A percentile compares a stretch with the other conserved stretches of the same genome.
phyloP scores from a whole-genome alignment of 129 eudicot genomes.

The Ambrosia trifida region DNA sequence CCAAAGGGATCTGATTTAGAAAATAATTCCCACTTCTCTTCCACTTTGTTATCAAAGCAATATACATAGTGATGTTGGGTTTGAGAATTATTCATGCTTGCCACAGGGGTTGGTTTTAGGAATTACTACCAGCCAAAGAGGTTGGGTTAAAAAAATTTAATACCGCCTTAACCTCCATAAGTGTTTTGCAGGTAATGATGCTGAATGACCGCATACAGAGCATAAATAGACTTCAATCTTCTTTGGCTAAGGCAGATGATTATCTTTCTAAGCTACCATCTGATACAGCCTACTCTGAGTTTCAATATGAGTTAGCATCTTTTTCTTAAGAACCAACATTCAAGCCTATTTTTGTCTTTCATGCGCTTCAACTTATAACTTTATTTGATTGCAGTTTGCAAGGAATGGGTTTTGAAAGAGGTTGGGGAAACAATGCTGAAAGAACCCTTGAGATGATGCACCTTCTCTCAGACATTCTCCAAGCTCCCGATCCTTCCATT shows the following conservation, averaged over 20 bases:
- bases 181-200: conserved; percentile 67
- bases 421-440: conserved; percentile 95
- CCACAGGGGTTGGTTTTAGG: too few species aligned
- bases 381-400: conserved; percentile 61
- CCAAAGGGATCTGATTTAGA: not conserved
- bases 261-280: conserved; percentile 72
- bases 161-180: conserved; percentile 15
- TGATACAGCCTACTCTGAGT: conserved; percentile 76
- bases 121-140: too few species aligned
- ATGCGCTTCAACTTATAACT: conserved; percentile 1
- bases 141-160: too few species aligned
- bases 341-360: not conserved
- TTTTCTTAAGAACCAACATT: not conserved
- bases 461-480: conserved; percentile 90
- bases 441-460: conserved; percentile 77
- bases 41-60: conserved; percentile 7
- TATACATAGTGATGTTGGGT: not conserved
- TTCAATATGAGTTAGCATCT: conserved; percentile 66
- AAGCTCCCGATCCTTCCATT: conserved; percentile 96
- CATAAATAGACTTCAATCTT: conserved; percentile 64
- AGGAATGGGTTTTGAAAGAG: conserved; percentile 97
- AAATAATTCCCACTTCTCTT: not conserved
- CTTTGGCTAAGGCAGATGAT: conserved; percentile 85
- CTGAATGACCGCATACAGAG: conserved; percentile 82
- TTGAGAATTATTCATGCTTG: not conserved